Conservation (phyloP, 2,329 filamentous ascomycete genomes). For the Scedosporium dehoogii region DNA sequence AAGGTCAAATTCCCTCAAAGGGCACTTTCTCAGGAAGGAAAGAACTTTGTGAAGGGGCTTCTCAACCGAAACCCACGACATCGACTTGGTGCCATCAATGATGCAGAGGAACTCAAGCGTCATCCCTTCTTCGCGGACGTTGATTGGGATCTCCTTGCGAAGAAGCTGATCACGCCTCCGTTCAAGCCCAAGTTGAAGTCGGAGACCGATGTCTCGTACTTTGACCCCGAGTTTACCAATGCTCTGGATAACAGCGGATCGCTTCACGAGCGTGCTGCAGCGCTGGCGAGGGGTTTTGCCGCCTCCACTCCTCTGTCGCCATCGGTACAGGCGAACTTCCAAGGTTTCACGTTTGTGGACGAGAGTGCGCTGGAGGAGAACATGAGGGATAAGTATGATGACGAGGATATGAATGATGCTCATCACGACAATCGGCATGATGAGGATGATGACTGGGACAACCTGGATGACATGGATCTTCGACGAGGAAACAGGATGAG, state of each 20-base stretch:
- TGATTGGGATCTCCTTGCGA: slow-evolving; percentile 78
- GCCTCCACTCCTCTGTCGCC: slow-evolving; percentile 89
- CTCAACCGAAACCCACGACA: slow-evolving; percentile 96
- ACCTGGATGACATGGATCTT: slow-evolving; percentile 43
- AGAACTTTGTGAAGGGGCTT: slow-evolving; percentile 96
- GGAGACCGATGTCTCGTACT: slow-evolving; percentile 94
- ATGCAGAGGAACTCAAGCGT: slow-evolving; percentile 87
- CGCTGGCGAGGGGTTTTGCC: slow-evolving; percentile 73
- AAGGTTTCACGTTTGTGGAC: slow-evolving; percentile 98
- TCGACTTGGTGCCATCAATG: slow-evolving; percentile 77
- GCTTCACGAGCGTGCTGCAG: slow-evolving; percentile 82
- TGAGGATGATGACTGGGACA: slow-evolving; percentile 43
- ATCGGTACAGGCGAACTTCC: slow-evolving; percentile 95
- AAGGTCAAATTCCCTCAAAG: slow-evolving; percentile 95
- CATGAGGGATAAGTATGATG: slow-evolving; percentile 47
- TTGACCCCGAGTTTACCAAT: slow-evolving; percentile 96
- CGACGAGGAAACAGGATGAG: slow-evolving; percentile 51
- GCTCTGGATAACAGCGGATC: slow-evolving; percentile 80
- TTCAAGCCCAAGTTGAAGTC: slow-evolving; percentile 98
- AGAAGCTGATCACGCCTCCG: slow-evolving; percentile 88
- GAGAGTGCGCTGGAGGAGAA: slow-evolving; percentile 90
- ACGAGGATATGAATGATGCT: slow-evolving; percentile 52
- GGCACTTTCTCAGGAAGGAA: slow-evolving; percentile 84
- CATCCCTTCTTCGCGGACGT: slow-evolving; percentile 93
- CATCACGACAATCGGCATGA: slow-evolving; percentile 18